Percentiles rank a stretch among this genome's conserved stretches.
Conservation (phyloP, 2,329 filamentous ascomycete genomes). For the Penicillium oxalicum region DNA sequence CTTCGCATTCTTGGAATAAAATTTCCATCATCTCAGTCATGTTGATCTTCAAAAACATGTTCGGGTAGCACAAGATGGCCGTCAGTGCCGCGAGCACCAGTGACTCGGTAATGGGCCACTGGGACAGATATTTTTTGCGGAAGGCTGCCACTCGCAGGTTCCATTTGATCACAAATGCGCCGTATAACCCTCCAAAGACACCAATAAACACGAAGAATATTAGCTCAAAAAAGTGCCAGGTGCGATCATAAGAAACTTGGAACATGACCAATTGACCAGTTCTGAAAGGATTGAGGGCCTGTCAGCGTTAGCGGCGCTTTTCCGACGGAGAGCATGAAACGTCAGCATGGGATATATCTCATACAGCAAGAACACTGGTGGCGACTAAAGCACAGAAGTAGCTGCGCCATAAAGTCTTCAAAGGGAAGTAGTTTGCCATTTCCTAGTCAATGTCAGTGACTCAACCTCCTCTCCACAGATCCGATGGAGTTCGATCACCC, state of each 20-base stretch:
- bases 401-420: conserved; percentile 96
- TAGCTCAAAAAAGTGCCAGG: conserved; percentile 97
- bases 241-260: conserved; percentile 88
- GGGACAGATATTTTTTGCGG: conserved; percentile 80
- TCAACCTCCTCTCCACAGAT: no score
- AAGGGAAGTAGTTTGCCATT: conserved; percentile 92
- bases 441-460: conserved; percentile 47
- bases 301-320: conserved; percentile 2
- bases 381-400: conserved; percentile 97
- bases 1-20: conserved; percentile 88
- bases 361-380: conserved; percentile 74
- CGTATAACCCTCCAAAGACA: conserved; percentile 89
- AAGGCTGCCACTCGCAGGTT: conserved; percentile 87
- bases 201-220: conserved; percentile 89
- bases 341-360: conserved; percentile 15
- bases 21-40: conserved; percentile 99
- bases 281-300: conserved; percentile 93
- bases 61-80: conserved; percentile 91
- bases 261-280: conserved; percentile 99
- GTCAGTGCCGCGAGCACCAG: conserved; percentile 76
- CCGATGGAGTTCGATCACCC: no score
- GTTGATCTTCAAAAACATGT: conserved; percentile 89
- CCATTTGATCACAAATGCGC: conserved; percentile 96
- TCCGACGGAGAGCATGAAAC: background rate
- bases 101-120: conserved; percentile 81